Percentiles rank a stretch among this genome's conserved stretches.
Evolutionary conservation across 1,284 basidiomycete genomes (phyloP).

Genomic region (Trametes versicolor): DNA sequence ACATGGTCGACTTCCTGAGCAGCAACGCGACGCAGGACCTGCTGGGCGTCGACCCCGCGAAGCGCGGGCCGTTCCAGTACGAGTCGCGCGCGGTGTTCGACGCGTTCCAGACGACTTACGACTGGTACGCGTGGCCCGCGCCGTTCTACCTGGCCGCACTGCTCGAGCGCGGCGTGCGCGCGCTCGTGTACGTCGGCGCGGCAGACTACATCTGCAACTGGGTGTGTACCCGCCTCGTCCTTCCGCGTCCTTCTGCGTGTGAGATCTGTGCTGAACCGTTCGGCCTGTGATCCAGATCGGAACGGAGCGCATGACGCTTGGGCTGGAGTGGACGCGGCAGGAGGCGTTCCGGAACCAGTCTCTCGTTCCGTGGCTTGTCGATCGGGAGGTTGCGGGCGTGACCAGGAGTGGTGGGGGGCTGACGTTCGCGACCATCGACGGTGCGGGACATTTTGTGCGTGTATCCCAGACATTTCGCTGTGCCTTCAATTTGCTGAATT

Average conservation of each 20-base stretch:
- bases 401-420: conserved; percentile 67
- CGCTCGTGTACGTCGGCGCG: conserved; percentile 79
- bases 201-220: conserved; percentile 84
- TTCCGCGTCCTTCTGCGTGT: neutral
- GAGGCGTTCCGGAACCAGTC: conserved; percentile 55
- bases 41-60: conserved; percentile 67
- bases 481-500: too few species aligned
- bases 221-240: conserved; percentile 52
- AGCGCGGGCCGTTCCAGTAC: conserved; percentile 55
- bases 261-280: neutral
- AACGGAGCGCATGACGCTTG: conserved; percentile 70
- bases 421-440: conserved; percentile 68
- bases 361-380: conserved; percentile 64
- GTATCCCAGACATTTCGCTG: neutral
- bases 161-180: conserved; percentile 77
- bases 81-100: conserved; percentile 53
- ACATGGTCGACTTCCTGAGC: conserved; percentile 65
- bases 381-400: conserved; percentile 61
- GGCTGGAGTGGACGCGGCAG: conserved; percentile 69
- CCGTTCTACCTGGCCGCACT: conserved; percentile 71
- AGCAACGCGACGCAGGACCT: conserved; percentile 57
- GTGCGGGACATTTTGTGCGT: conserved; percentile 74
- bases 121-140: conserved; percentile 55
- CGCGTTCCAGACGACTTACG: conserved; percentile 49
- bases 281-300: conserved; percentile 50